Percentiles rank a stretch among this genome's conserved stretches.
Conservation (phyloP, 495 filamentous ascomycete genomes). For the Penicillium paxilli region DNA sequence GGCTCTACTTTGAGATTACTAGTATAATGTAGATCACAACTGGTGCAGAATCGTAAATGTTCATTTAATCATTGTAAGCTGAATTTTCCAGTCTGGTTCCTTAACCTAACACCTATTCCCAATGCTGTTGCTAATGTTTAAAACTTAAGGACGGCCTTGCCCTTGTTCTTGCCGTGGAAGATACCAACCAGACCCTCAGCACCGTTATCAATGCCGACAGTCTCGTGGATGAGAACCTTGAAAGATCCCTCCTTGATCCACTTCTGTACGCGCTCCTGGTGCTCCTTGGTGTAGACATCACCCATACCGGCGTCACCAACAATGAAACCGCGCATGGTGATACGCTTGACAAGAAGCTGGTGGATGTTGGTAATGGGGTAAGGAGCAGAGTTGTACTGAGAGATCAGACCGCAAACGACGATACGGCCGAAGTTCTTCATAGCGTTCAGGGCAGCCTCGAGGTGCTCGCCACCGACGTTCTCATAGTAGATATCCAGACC, state of each 20-base stretch:
- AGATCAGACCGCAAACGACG: slow-evolving; percentile 68
- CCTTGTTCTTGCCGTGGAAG: slow-evolving; percentile 85
- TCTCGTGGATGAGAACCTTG: slow-evolving; percentile 69
- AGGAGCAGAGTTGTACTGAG: slow-evolving; percentile 69
- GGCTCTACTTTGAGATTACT: no score
- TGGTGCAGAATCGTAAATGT: no score
- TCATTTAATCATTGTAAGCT: no score
- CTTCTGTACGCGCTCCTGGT: slow-evolving; percentile 76
- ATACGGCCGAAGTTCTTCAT: slow-evolving; percentile 75
- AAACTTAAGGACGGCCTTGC: slow-evolving; percentile 85
- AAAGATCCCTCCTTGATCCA: slow-evolving; percentile 85
- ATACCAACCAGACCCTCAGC: slow-evolving; percentile 83
- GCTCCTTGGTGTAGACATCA: slow-evolving; percentile 68
- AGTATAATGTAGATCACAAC: no score
- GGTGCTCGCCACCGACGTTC: slow-evolving; percentile 88
- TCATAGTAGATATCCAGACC: slow-evolving; percentile 96
- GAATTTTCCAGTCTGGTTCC: no score
- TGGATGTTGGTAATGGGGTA: slow-evolving; percentile 71
- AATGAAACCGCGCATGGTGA: slow-evolving; percentile 78
- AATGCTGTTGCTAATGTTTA: slow-evolving; percentile 22
- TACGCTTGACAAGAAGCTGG: slow-evolving; percentile 53
- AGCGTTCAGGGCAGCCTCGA: slow-evolving; percentile 71
- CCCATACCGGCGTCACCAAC: slow-evolving; percentile 67
- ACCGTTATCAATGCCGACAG: slow-evolving; percentile 80
- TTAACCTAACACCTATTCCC: background rate